phyloP scores from a whole-genome alignment of 495 filamentous ascomycete species.

The Neohortaea acidophila region DNA sequence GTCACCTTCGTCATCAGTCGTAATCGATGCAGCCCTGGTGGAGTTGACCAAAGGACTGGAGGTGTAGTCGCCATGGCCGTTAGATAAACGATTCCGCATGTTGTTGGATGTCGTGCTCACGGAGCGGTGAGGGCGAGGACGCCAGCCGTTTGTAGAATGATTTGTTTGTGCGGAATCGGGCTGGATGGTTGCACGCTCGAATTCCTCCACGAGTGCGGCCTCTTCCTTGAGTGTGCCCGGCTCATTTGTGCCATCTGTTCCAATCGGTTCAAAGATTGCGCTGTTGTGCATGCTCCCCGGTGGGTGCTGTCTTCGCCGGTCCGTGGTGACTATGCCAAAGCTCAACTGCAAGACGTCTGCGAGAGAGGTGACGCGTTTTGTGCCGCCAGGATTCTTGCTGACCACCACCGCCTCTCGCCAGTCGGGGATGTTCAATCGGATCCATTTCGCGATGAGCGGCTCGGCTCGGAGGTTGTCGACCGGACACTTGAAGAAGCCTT shows the following conservation, averaged over 20 bases:
- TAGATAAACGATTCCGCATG: too few species aligned
- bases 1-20: background rate
- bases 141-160: too few species aligned
- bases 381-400: conserved; percentile 94
- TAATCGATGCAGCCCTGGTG: conserved; percentile 4
- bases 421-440: conserved; percentile 65
- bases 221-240: conserved; percentile 6
- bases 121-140: too few species aligned
- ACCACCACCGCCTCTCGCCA: conserved; percentile 92
- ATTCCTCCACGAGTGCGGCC: conserved; percentile 5
- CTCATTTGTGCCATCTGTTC: conserved; percentile 23
- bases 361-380: conserved; percentile 90
- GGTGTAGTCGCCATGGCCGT: conserved; percentile 1
- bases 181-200: conserved; percentile 26
- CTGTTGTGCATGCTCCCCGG: conserved; percentile 49
- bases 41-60: conserved; percentile 16
- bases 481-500: conserved; percentile 95
- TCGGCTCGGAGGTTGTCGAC: conserved; percentile 97
- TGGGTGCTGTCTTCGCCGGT: conserved; percentile 49
- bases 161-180: too few species aligned
- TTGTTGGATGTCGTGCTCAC: too few species aligned
- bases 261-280: conserved; percentile 31
- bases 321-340: conserved; percentile 93
- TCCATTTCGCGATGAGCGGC: conserved; percentile 91
- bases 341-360: conserved; percentile 93